These are phyloP conservation scores for Malbranchea cinnamomea DNA, from an alignment of 2,329 filamentous ascomycete species.

Conservation along the genomic window DNA sequence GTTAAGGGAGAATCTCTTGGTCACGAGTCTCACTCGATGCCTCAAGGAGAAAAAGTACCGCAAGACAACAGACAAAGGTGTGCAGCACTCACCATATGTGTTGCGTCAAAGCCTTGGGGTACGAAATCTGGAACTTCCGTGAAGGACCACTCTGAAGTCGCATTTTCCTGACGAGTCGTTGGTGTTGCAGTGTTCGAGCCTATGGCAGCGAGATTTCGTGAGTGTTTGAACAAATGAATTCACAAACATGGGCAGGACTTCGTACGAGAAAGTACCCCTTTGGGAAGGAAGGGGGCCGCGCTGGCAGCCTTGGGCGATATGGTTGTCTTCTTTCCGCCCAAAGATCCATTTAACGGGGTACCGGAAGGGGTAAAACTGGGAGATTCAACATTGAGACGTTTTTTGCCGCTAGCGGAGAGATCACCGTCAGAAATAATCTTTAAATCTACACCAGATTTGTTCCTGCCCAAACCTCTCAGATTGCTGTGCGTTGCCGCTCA, in stretches of 20 bases:
- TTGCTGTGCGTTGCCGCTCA: conserved; percentile 38
- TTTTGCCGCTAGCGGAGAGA: conserved; percentile 32
- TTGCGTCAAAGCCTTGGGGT: conserved; percentile 33
- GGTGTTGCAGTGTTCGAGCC: conserved; percentile 29
- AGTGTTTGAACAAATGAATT: background rate
- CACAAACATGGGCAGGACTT: conserved; percentile 2
- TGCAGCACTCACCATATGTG: conserved; percentile 28
- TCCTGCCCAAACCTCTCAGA: conserved; percentile 23
- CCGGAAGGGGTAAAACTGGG: conserved; percentile 73
- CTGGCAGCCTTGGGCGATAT: conserved; percentile 85
- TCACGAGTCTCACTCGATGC: background rate
- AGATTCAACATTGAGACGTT: conserved; percentile 84
- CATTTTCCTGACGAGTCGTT: conserved; percentile 23
- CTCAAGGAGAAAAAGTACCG: background rate
- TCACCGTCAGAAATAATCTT: background rate
- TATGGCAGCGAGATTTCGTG: too few relatives aligned
- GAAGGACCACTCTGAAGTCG: conserved; percentile 30
- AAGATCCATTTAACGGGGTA: conserved; percentile 22
- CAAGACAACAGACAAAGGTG: conserved; percentile 12
- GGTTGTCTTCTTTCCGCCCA: conserved; percentile 44
- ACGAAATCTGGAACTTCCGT: conserved; percentile 36
- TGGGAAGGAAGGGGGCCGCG: conserved; percentile 48
- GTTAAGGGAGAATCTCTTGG: background rate
- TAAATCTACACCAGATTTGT: conserved; percentile 4
- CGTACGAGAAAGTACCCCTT: conserved; percentile 22